These are phyloP conservation scores for Diaporthe sp. DNA, from an alignment of 2,329 filamentous ascomycete genomes.

Conservation along the genomic window DNA sequence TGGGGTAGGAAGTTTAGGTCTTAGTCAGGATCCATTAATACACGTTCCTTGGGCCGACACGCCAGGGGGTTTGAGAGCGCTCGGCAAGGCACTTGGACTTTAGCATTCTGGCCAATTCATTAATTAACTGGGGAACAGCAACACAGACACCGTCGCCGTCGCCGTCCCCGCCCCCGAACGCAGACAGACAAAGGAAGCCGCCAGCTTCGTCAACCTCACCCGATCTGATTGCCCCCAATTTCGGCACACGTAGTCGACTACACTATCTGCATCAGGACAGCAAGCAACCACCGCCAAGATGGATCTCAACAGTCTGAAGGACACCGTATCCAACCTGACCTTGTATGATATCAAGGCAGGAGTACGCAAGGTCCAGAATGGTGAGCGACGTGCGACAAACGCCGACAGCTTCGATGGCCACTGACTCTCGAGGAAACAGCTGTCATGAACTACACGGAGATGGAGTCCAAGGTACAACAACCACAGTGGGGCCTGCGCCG, in stretches of 20 bases:
- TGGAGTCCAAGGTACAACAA: slow-evolving; percentile 76
- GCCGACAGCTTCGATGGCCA: background rate
- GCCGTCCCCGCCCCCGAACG: slow-evolving; percentile 12
- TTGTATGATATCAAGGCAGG: slow-evolving; percentile 96
- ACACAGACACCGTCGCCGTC: slow-evolving; percentile 18
- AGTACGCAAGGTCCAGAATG: slow-evolving; percentile 97
- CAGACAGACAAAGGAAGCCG: slow-evolving; percentile 30
- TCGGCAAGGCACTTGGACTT: slow-evolving; percentile 32
- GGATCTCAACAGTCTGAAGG: slow-evolving; percentile 89
- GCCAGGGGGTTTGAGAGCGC: slow-evolving; percentile 34
- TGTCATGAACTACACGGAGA: slow-evolving; percentile 98
- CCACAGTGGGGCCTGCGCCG: slow-evolving; percentile 32
- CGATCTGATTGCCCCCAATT: slow-evolving; percentile 1
- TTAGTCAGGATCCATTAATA: slow-evolving; percentile 35
- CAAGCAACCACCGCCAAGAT: slow-evolving; percentile 62
- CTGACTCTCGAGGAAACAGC: slow-evolving; percentile 63
- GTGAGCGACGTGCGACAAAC: slow-evolving; percentile 62
- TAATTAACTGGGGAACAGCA: slow-evolving; percentile 7
- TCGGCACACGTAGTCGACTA: background rate
- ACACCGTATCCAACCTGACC: slow-evolving; percentile 90
- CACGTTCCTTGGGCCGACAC: slow-evolving; percentile 13
- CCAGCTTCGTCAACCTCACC: slow-evolving; percentile 5
- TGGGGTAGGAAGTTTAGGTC: background rate
- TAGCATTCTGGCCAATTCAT: slow-evolving; percentile 28
- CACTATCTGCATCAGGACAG: slow-evolving; percentile 1